Evolutionary conservation across 2,329 filamentous ascomycete genomes (phyloP), one percentile per base, ranked within the genome.

Genomic region (Clonostachys byssicola): DNA sequence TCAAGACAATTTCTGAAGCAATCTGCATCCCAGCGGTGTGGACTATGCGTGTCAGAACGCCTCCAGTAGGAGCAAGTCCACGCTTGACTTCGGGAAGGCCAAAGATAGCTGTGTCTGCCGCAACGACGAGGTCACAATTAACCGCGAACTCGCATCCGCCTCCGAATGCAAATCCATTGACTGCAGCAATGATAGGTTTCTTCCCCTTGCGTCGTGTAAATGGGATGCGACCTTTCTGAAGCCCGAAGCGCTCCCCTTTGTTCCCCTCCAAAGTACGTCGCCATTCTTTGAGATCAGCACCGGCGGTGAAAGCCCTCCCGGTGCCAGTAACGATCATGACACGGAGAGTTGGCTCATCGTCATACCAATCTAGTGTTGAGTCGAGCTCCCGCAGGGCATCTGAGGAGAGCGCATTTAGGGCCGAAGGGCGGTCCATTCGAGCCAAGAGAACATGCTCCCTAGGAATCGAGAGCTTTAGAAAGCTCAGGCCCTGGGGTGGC

Each of bases 121-220:
- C 77, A 9, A 80, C 66, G 6, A 80, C 72, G 57, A 81, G 64
- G 52, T 80, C 76, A 49, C 74, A 80, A 43, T 77, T 77, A 46
- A 79, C 60, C 8, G 72, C 70, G 53, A 79, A 75, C 61, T 82
- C 78, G 52, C 80, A 80, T 0, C 78, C 78, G 5, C 78, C 78
- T 0, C 78, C 78, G 42, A 80, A 63, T 2, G 77, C 76, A 49
- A 75, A 71, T 0, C 79, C 79, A 60, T 83, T 83, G 5, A 81
- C 76, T 3, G 79, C 79, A 8, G 76, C 78, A 57, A 83, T 77
- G 43, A 83, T 69, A 2, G 79, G 79, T 60, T 83, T 83, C 66
- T 80, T 82, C 1, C 82, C 81, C 12, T 62, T 61, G 12, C 81
- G 67, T 38, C 75, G 66, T 39, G 75, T 78, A 14, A 86, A 58